A percentile compares a stretch with the other conserved stretches of the same genome.
phyloP scores from a whole-genome alignment of 2,329 filamentous ascomycete species.

The Talaromyces sp. region DNA sequence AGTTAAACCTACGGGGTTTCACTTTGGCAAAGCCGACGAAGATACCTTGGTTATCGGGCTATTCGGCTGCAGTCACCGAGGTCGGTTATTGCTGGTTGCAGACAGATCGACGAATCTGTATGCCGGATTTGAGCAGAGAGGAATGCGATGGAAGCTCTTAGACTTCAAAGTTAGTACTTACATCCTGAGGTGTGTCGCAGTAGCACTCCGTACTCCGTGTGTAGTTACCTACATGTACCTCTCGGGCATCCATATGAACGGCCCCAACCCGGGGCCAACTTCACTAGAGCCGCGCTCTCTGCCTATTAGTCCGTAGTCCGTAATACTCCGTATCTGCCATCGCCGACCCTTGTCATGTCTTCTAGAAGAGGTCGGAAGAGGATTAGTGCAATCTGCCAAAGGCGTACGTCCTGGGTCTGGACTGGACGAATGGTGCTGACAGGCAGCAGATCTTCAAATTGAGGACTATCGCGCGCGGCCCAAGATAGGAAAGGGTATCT shows the following conservation, averaged over 20 bases:
- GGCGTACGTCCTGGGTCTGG: background rate
- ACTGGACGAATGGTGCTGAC: background rate
- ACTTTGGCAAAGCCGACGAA: background rate
- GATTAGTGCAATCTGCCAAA: background rate
- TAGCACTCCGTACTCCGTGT: constrained; percentile 1
- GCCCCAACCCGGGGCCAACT: background rate
- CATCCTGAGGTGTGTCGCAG: background rate
- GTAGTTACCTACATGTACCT: background rate
- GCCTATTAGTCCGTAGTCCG: background rate
- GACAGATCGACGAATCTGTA: background rate
- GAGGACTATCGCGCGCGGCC: background rate
- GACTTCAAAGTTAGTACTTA: background rate
- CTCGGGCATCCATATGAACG: background rate
- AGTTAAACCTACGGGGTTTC: background rate
- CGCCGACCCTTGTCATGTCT: background rate
- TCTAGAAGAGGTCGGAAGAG: background rate
- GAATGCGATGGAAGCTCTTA: background rate
- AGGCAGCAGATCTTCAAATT: background rate
- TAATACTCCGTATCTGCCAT: background rate
- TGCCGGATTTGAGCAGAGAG: background rate
- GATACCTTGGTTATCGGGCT: background rate
- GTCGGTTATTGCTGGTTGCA: background rate
- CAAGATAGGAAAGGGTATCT: background rate
- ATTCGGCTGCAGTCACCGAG: background rate
- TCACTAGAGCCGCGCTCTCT: background rate